phyloP scores from a whole-genome alignment of 1,139 yeast genomes.

The Diutina neorugosa region DNA sequence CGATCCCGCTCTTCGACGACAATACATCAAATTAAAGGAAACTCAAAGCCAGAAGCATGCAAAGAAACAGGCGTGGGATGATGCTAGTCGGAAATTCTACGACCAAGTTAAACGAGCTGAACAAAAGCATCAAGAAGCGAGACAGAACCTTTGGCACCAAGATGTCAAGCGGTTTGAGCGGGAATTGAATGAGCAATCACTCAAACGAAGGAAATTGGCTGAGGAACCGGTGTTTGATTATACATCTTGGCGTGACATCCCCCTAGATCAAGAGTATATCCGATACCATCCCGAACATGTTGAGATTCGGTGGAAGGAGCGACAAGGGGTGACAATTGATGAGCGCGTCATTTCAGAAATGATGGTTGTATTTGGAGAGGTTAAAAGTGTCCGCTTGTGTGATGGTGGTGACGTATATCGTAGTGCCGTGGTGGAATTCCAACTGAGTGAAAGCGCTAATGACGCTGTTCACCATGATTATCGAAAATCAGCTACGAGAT shows the following conservation, averaged over 20 bases:
- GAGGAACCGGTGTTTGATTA: not conserved
- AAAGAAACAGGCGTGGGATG: not conserved
- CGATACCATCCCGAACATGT: constrained; percentile 6
- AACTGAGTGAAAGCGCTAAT: constrained; percentile 14
- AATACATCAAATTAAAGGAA: constrained; percentile 24
- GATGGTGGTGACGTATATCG: constrained; percentile 20
- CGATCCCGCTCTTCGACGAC: constrained; percentile 15
- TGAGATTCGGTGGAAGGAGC: constrained; percentile 32
- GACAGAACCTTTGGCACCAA: not conserved
- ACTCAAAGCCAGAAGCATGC: not conserved
- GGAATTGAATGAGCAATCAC: not conserved
- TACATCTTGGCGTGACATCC: constrained; percentile 13
- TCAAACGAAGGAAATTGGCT: not conserved
- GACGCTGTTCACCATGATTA: constrained; percentile 31
- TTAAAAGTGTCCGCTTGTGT: constrained; percentile 12
- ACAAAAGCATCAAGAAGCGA: not conserved
- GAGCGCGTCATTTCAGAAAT: constrained; percentile 21
- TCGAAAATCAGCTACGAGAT: constrained; percentile 24
- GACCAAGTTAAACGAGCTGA: constrained; percentile 7
- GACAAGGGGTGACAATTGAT: constrained; percentile 19
- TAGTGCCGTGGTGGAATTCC: constrained; percentile 24
- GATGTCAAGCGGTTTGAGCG: not conserved
- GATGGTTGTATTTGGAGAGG: constrained; percentile 36
- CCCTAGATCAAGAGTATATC: not conserved
- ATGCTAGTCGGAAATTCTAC: constrained; percentile 6